These are phyloP conservation scores for Umbellularia californica DNA, from an alignment of 164 flowering plant genomes.

Conservation along the genomic window DNA sequence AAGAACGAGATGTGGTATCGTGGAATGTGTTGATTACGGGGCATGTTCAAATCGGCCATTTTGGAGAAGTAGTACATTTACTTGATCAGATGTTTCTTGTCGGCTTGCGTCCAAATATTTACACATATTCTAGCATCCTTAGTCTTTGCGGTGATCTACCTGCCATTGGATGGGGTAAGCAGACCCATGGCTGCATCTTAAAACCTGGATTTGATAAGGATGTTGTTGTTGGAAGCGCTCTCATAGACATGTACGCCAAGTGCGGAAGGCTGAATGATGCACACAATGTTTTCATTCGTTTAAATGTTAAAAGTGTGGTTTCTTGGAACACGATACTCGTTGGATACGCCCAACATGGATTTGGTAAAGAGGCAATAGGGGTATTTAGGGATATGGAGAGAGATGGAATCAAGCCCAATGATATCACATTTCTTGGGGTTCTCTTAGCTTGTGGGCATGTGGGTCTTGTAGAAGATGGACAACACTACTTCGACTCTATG, in stretches of 20 bases:
- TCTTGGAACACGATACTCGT: conserved; percentile 44
- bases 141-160: conserved; percentile 38
- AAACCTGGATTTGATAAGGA: conserved; percentile 30
- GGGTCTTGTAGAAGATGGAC: conserved; percentile 37
- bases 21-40: conserved; percentile 41
- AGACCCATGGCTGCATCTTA: conserved; percentile 33
- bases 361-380: conserved; percentile 37
- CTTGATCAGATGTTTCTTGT: conserved; percentile 23
- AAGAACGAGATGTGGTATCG: conserved; percentile 25
- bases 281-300: conserved; percentile 22
- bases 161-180: conserved; percentile 39
- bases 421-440: conserved; percentile 40
- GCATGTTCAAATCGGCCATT: conserved; percentile 19
- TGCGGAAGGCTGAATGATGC: conserved; percentile 37
- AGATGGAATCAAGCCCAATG: conserved; percentile 30
- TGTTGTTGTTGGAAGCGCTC: conserved; percentile 38
- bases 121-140: conserved; percentile 38
- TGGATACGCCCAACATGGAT: conserved; percentile 48
- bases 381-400: conserved; percentile 26
- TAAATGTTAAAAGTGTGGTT: conserved; percentile 28
- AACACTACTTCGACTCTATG: conserved; percentile 27
- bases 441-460: conserved; percentile 39
- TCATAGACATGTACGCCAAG: conserved; percentile 52
- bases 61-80: conserved; percentile 21
- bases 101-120: conserved; percentile 23